Evolutionary conservation across 2,329 filamentous ascomycete genomes (phyloP).

Genomic region (Botrytis medusae): DNA sequence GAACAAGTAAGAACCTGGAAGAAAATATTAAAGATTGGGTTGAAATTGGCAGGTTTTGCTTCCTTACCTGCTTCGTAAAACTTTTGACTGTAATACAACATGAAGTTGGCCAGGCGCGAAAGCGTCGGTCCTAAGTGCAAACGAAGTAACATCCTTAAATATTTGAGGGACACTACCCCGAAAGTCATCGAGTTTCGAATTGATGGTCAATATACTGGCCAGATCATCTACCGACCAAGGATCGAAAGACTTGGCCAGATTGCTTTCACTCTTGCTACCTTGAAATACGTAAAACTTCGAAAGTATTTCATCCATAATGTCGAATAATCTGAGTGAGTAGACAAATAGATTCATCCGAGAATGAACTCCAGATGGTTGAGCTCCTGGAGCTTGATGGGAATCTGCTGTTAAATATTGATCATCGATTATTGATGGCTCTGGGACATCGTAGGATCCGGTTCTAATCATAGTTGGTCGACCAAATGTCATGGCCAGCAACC

Average conservation of each 20-base stretch:
- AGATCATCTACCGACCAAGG: slow-evolving; percentile 15
- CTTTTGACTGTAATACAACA: slow-evolving; percentile 24
- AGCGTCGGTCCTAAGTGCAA: neutral
- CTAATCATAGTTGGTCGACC: slow-evolving; percentile 34
- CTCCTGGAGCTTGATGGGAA: slow-evolving; percentile 27
- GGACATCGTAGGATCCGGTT: slow-evolving; percentile 17
- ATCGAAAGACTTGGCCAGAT: neutral
- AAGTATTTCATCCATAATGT: slow-evolving; percentile 30
- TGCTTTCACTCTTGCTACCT: slow-evolving; percentile 9
- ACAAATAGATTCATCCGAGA: slow-evolving; percentile 35
- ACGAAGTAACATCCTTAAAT: slow-evolving; percentile 16
- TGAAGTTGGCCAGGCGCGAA: neutral
- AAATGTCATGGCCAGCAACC: slow-evolving; percentile 35
- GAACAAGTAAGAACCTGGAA: slow-evolving; percentile 13
- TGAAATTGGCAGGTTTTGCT: neutral
- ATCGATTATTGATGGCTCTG: slow-evolving; percentile 32
- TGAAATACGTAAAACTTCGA: slow-evolving; percentile 21
- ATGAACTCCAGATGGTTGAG: slow-evolving; percentile 29
- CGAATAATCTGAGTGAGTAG: slow-evolving; percentile 28
- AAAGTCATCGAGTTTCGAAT: slow-evolving; percentile 28
- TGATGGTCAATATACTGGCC: slow-evolving; percentile 25
- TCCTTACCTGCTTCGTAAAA: slow-evolving; percentile 26
- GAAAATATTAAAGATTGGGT: neutral
- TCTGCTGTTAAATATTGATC: slow-evolving; percentile 36
- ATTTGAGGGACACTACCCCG: slow-evolving; percentile 21